phyloP scores from a whole-genome alignment of 1,284 basidiomycete genomes.

The Entoloma clypeatum region DNA sequence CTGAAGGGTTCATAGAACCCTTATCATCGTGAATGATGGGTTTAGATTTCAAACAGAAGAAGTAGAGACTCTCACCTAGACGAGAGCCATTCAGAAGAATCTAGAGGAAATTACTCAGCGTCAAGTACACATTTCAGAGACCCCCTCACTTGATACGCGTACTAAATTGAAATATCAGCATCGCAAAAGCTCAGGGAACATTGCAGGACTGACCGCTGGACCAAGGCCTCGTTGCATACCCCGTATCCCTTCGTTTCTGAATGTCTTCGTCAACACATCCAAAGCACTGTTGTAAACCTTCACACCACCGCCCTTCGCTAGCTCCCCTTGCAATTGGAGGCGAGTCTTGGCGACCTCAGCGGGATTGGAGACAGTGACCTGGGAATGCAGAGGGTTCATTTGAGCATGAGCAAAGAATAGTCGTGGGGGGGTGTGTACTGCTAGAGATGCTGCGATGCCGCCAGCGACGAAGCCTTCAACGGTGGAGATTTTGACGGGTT shows the following conservation, averaged over 20 bases:
- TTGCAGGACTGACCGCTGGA: slow-evolving; percentile 69
- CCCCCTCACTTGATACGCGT: slow-evolving; percentile 79
- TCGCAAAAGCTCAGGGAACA: slow-evolving; percentile 7
- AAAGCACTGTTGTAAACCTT: slow-evolving; percentile 88
- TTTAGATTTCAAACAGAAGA: no score
- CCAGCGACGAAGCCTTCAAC: slow-evolving; percentile 82
- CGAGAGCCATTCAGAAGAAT: slow-evolving; percentile 93
- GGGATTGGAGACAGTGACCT: slow-evolving; percentile 83
- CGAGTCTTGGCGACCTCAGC: slow-evolving; percentile 94
- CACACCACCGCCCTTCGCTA: slow-evolving; percentile 67
- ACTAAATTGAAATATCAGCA: slow-evolving; percentile 46
- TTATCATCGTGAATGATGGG: slow-evolving; percentile 26
- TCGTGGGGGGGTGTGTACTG: slow-evolving; percentile 45
- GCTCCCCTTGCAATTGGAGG: slow-evolving; percentile 91
- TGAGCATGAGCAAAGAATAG: background rate
- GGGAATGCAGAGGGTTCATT: slow-evolving; percentile 12
- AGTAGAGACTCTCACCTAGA: slow-evolving; percentile 56
- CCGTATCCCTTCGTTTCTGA: slow-evolving; percentile 84
- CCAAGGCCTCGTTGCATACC: slow-evolving; percentile 90
- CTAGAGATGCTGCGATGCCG: slow-evolving; percentile 84
- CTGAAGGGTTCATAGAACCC: slow-evolving; percentile 97
- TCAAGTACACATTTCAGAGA: slow-evolving; percentile 12
- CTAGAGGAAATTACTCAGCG: slow-evolving; percentile 35
- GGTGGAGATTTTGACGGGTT: slow-evolving; percentile 46
- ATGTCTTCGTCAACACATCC: slow-evolving; percentile 89